Base-by-base conservation (phyloP, 257 asterid species). In the Solanum paucissectum region DNA sequence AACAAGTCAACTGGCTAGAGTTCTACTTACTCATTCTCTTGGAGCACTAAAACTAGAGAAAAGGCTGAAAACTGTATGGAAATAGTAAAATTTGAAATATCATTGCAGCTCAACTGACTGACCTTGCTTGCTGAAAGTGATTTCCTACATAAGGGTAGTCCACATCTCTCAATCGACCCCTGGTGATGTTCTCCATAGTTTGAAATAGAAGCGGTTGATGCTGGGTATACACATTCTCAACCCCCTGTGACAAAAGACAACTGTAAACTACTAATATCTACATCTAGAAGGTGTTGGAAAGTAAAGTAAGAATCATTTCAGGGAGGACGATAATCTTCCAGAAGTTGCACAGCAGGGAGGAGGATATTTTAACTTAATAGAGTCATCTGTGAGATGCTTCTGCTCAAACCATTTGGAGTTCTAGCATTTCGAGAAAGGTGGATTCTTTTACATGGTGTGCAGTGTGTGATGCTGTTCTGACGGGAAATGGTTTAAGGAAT, bases 151-250 rank as follows among this genome's bases (percentile, higher is more conserved):
- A 95, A 89, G 99, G 99, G 93, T 92, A 97, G 93, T 97, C 99
- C 68, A 97, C 93, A 90, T 97, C 99, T 92, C 98, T 95, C 93
- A 96, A 40, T 85, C 99, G 95, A 83, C 99, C 99, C 91, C 93
- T 96, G 87, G 90, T 92, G 88, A 96, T 93, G 93, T 97, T 97
- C 93, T 96, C 99, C 98, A 97, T 95, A 34, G 95, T 96, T 89
- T 95, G 99, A 92, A 93, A 90, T 84, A 97, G 91, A 21, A 95
- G 93, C 46, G 99, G 98, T 90, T 97, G 99, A 92, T 97, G 99
- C 91, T 97, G 99, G 89, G 99, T 97, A 90, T 97, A 97, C 38
- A 97, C 99, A 90, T 97, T 97, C 95, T 97, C 98, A 83, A 97
- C 98, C 49, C 98, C 99, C 99, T 96, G 91, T 13, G 88, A 90